Conservation (phyloP, 2,329 filamentous ascomycete genomes). For the Beauveria australis region DNA sequence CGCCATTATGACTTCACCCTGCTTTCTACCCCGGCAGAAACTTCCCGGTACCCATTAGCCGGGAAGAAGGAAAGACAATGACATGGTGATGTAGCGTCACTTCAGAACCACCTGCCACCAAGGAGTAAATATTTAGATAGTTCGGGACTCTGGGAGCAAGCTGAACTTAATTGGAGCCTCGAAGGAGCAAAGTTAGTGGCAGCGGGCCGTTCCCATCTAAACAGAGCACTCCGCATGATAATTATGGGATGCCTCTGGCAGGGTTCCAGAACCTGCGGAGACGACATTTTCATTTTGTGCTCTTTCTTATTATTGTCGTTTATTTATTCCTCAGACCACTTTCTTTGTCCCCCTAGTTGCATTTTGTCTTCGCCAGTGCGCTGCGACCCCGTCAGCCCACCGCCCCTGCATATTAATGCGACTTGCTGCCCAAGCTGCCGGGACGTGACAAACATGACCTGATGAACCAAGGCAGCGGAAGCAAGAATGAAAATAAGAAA, state of each 20-base stretch:
- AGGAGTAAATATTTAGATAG: not conserved
- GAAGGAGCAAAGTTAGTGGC: not conserved
- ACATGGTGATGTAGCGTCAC: not conserved
- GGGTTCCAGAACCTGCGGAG: not conserved
- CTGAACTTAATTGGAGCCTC: not conserved
- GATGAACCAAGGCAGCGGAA: not conserved
- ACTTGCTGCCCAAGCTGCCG: constrained; percentile 9
- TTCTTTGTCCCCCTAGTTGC: not conserved
- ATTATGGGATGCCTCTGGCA: not conserved
- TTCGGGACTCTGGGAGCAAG: not conserved
- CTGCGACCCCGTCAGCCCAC: not conserved
- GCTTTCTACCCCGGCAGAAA: not conserved
- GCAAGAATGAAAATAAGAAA: not conserved
- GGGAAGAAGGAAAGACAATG: not conserved
- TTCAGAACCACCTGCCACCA: not conserved
- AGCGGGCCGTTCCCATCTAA: not conserved
- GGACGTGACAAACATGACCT: not conserved
- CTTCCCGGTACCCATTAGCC: not conserved
- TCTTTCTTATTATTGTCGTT: too few relatives aligned
- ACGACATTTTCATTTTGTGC: not conserved
- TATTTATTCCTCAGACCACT: not conserved
- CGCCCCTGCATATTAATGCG: not conserved
- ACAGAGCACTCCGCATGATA: not conserved
- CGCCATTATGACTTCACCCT: not conserved
- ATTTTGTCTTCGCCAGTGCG: not conserved